phyloP scores from a whole-genome alignment of 208 protist genomes.

The Strigomonas galati region DNA sequence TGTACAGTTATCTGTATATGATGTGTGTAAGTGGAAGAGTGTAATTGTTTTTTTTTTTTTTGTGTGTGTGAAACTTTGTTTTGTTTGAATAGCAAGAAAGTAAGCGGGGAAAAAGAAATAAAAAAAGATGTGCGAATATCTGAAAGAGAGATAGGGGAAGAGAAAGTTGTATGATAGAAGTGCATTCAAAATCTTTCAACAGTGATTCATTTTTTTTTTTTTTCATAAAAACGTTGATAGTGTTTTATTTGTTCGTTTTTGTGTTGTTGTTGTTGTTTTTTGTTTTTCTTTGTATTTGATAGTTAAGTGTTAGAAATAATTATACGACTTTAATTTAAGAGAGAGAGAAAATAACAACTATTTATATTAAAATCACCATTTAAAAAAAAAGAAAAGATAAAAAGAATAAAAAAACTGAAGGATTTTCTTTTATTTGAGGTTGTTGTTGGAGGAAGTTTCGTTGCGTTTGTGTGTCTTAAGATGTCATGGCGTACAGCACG shows the following conservation, averaged over 20 bases:
- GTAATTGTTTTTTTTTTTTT: too few species aligned
- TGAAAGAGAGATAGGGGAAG: too few species aligned
- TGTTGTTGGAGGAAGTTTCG: neutral
- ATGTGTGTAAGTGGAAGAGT: too few species aligned
- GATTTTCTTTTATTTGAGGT: neutral
- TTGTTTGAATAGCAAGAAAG: too few species aligned
- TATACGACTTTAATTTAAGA: too few species aligned
- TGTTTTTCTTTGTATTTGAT: neutral
- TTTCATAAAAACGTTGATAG: too few species aligned
- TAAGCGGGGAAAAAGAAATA: neutral
- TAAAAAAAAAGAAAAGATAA: constrained; percentile 14
- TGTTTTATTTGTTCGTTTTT: too few species aligned
- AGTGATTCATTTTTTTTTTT: too few species aligned
- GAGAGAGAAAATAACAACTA: too few species aligned
- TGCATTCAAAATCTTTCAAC: too few species aligned
- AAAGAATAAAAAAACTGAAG: neutral
- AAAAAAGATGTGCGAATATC: neutral
- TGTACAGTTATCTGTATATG: neutral
- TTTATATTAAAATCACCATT: neutral
- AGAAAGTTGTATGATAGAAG: too few species aligned
- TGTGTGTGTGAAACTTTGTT: constrained; percentile 2
- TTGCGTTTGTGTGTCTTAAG: constrained; percentile 9
- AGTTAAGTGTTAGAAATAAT: too few species aligned
- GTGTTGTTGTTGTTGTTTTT: neutral
- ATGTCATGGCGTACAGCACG: constrained; percentile 86